Base-by-base conservation (phyloP, 352 stramenopile species). In the Hyaloperonospora arabidopsidis region DNA sequence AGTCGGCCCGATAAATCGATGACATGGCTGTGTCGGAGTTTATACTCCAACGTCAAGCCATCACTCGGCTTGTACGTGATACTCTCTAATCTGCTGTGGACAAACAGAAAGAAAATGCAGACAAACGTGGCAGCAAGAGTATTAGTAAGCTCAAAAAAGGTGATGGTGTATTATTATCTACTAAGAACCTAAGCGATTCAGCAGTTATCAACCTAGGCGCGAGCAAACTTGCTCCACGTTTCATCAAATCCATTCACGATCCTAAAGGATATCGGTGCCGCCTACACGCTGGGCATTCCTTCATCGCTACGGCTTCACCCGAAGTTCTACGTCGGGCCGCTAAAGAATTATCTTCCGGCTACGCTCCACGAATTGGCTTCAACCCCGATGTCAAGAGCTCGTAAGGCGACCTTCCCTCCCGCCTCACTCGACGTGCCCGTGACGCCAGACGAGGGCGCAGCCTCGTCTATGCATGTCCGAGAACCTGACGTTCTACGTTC, bases 251-350 rank as follows among this genome's bases (percentile, higher is more conserved):
- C n/a, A 5, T 52, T 52, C 13, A 52, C 1, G 25, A 28, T 52
- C 3, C 10, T 11, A 1, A n/a, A 41, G 14, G 7, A 17, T 8
- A 21, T 29, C 2, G 45, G 25, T 1, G 32, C 41, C 32, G 45
- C 45, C 17, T 41, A 52, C 21, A 41, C 29, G 11, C 32, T 52
- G 17, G 45, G 41, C 5, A 52, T 52, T 25, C 25, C 45, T 25
- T 12, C 28, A 1, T 22, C 25, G 1, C n/a, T 52, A 25, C 45
- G 25, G 0, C 28, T 41, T 1, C 45, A 52, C 28, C 23, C 45
- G 22, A 47, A 17, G 19, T 32, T 47, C 10, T 47, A 52, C 17
- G 25, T 52, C 32, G 28, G 25, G 18, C 25, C 15, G 1, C 25
- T 52, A 0, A 52, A 52, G 18, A 2, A 1, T 17, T 41, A 52